Percentiles rank a stretch among this genome's conserved stretches.
Evolutionary conservation across 352 stramenopile species (phyloP).

Genomic region (Phytophthora brassicae): DNA sequence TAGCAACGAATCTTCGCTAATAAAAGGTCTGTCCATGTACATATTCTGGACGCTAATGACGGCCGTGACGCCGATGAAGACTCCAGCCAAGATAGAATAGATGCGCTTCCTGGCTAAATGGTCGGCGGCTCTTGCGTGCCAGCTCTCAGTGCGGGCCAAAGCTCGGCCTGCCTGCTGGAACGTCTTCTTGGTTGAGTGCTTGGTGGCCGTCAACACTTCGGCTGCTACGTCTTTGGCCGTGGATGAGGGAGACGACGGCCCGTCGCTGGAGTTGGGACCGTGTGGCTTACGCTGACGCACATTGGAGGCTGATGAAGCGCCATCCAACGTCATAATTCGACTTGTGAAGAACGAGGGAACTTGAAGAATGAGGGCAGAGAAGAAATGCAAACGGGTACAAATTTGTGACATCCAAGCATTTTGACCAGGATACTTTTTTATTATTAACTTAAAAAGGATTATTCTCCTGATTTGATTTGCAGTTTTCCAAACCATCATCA

Average conservation of each 20-base stretch:
- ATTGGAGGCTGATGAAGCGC: slow-evolving; percentile 8
- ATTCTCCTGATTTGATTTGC: slow-evolving; percentile 15
- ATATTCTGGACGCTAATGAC: slow-evolving; percentile 50
- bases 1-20: slow-evolving; percentile 53
- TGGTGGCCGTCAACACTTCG: not conserved
- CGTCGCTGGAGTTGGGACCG: not conserved
- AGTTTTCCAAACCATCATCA: slow-evolving; percentile 14
- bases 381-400: slow-evolving; percentile 2
- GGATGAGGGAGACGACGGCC: not conserved
- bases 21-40: slow-evolving; percentile 50
- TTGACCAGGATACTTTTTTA: slow-evolving; percentile 16
- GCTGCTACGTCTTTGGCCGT: slow-evolving; percentile 9
- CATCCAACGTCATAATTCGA: slow-evolving; percentile 15
- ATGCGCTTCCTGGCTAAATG: slow-evolving; percentile 67
- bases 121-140: slow-evolving; percentile 48
- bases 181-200: slow-evolving; percentile 22
- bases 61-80: slow-evolving; percentile 58
- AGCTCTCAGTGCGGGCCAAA: slow-evolving; percentile 53
- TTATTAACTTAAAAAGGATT: too few relatives aligned
- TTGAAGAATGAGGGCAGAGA: slow-evolving; percentile 18
- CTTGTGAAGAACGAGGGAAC: slow-evolving; percentile 1
- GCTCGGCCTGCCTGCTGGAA: slow-evolving; percentile 22
- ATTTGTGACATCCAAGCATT: slow-evolving; percentile 10
- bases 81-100: slow-evolving; percentile 65
- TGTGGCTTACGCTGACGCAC: slow-evolving; percentile 37